Evolutionary conservation across 2,329 filamentous ascomycete genomes (phyloP).

Genomic region (Xylaria multiplex): DNA sequence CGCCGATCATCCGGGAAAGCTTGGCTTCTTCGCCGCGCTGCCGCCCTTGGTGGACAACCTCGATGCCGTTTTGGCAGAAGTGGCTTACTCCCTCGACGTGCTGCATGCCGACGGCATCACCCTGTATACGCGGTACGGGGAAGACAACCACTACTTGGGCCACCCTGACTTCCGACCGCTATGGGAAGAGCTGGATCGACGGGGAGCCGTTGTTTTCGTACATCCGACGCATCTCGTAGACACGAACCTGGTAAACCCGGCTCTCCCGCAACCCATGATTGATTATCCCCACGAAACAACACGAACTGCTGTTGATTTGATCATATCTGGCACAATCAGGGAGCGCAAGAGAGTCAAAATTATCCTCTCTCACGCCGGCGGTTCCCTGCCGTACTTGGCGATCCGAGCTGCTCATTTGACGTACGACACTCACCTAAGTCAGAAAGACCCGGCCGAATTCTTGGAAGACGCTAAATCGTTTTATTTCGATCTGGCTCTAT

Average conservation of each 20-base stretch:
- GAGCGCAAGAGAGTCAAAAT: constrained; percentile 54
- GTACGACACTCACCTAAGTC: neutral
- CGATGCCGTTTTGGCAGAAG: too few species aligned
- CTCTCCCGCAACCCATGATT: constrained; percentile 53
- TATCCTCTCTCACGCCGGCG: constrained; percentile 60
- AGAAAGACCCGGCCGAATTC: constrained; percentile 37
- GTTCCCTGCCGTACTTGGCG: constrained; percentile 55
- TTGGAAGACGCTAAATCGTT: constrained; percentile 36
- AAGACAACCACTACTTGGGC: constrained; percentile 54
- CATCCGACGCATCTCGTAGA: constrained; percentile 54
- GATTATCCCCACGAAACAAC: constrained; percentile 60
- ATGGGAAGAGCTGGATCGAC: constrained; percentile 57
- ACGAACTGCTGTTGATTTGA: constrained; percentile 53
- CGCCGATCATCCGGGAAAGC: constrained; percentile 45
- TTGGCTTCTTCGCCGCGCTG: constrained; percentile 41
- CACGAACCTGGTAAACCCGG: constrained; percentile 47
- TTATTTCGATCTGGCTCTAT: constrained; percentile 27
- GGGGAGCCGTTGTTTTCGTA: constrained; percentile 50
- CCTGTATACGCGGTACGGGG: constrained; percentile 58
- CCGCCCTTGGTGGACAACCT: constrained; percentile 54
- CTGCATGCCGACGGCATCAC: constrained; percentile 59
- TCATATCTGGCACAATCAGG: constrained; percentile 49
- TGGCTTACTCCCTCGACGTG: constrained; percentile 50
- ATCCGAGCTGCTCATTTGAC: constrained; percentile 44
- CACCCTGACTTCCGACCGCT: constrained; percentile 53